Percentiles rank a stretch among this genome's conserved stretches.
Conservation (phyloP, 805 yeast genomes). For the Metahyphopichia silvanorum region DNA sequence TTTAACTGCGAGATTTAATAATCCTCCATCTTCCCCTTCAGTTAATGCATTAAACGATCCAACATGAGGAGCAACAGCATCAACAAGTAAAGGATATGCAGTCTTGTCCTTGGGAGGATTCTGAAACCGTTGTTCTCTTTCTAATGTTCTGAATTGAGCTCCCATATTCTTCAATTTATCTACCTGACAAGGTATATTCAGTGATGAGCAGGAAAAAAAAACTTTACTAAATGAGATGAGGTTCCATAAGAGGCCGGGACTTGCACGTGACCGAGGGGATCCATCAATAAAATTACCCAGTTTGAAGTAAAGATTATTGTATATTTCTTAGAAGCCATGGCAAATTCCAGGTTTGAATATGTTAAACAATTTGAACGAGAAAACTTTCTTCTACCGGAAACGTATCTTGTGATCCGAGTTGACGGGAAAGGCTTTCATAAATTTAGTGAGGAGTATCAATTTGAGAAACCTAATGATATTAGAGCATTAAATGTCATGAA, state of each 20-base stretch:
- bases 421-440: slow-evolving; percentile 96
- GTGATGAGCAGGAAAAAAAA: slow-evolving; percentile 6
- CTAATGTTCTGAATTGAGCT: slow-evolving; percentile 76
- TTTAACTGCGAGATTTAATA: slow-evolving; percentile 77
- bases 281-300: too few species aligned
- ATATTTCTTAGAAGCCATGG: too few species aligned
- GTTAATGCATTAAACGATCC: slow-evolving; percentile 96
- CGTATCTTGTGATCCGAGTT: slow-evolving; percentile 78
- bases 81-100: slow-evolving; percentile 76
- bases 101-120: slow-evolving; percentile 88
- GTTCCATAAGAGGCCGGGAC: neutral
- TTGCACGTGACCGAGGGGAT: too few species aligned
- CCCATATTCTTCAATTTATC: too few species aligned
- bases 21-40: slow-evolving; percentile 82
- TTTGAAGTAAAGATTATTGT: too few species aligned
- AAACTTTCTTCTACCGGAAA: slow-evolving; percentile 67
- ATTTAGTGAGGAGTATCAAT: slow-evolving; percentile 68
- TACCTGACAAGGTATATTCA: slow-evolving; percentile 4
- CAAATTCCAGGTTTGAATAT: slow-evolving; percentile 84
- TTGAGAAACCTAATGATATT: slow-evolving; percentile 84
- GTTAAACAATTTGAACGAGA: slow-evolving; percentile 80
- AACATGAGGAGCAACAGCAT: slow-evolving; percentile 92
- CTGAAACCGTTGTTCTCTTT: slow-evolving; percentile 79
- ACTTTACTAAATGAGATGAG: neutral
- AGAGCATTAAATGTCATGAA: slow-evolving; percentile 81